These are phyloP conservation scores for Thyridium curvatum DNA, from an alignment of 2,329 filamentous ascomycete genomes.

Conservation along the genomic window DNA sequence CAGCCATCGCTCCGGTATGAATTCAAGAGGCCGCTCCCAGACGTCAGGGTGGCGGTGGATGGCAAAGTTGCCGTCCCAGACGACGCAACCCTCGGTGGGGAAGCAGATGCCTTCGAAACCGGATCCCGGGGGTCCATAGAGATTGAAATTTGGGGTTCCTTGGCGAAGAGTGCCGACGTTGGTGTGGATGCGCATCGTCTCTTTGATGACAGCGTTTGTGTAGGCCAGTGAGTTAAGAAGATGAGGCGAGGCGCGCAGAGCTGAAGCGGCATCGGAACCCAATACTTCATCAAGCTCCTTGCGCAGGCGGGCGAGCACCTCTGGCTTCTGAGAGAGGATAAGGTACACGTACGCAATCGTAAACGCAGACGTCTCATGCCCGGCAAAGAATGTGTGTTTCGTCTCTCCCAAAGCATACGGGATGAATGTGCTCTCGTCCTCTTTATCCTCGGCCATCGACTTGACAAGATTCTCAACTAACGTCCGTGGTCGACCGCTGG, in stretches of 20 bases:
- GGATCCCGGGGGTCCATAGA: not conserved
- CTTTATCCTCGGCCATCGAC: no score
- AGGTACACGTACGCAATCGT: not conserved
- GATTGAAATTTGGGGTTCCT: conserved; percentile 2
- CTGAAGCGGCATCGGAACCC: not conserved
- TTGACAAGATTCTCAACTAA: no score
- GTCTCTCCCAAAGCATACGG: not conserved
- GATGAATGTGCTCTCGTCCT: no score
- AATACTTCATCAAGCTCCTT: conserved; percentile 1
- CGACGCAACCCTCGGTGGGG: conserved; percentile 1
- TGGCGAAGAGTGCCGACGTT: conserved; percentile 2
- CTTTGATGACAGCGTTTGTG: conserved; percentile 3
- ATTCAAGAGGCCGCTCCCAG: conserved; percentile 1
- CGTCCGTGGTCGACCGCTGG: no score
- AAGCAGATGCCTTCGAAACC: not conserved
- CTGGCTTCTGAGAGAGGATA: not conserved
- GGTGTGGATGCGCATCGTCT: conserved; percentile 2
- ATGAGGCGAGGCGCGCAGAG: conserved; percentile 1
- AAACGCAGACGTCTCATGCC: conserved; percentile 3
- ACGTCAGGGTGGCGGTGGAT: conserved; percentile 1
- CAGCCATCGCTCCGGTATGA: conserved; percentile 3
- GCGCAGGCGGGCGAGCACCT: not conserved
- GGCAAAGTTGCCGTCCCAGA: conserved; percentile 2
- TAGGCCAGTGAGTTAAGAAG: conserved; percentile 1
- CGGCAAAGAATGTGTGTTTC: conserved; percentile 1